These are phyloP conservation scores for Aspergillus uvarum DNA, from an alignment of 2,329 filamentous ascomycete genomes.

Conservation along the genomic window DNA sequence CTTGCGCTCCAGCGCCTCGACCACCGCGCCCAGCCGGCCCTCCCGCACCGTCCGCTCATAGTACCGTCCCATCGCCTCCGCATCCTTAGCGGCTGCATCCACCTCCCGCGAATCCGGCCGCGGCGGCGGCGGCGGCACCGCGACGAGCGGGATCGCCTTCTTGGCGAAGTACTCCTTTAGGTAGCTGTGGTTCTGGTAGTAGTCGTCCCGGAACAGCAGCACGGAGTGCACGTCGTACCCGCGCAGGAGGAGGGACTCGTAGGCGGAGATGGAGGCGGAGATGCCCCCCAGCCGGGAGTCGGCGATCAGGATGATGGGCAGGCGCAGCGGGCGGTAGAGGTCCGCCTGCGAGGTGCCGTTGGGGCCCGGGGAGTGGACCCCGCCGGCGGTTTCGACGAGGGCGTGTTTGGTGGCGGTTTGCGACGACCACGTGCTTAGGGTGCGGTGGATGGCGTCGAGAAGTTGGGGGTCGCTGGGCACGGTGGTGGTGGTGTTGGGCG, in stretches of 20 bases:
- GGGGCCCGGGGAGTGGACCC: slow-evolving; percentile 75
- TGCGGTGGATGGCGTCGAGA: slow-evolving; percentile 49
- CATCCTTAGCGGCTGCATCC: slow-evolving; percentile 48
- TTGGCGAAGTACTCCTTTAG: slow-evolving; percentile 66
- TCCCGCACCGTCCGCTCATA: slow-evolving; percentile 54
- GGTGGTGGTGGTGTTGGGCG: too few species aligned
- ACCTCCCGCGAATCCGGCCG: slow-evolving; percentile 32
- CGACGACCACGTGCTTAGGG: slow-evolving; percentile 35
- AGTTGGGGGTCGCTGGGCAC: slow-evolving; percentile 46
- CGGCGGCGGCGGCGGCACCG: slow-evolving; percentile 60
- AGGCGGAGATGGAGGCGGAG: slow-evolving; percentile 75
- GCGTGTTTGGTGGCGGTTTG: slow-evolving; percentile 54
- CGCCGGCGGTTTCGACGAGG: slow-evolving; percentile 78
- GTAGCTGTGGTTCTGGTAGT: slow-evolving; percentile 69
- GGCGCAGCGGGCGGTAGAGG: slow-evolving; percentile 70
- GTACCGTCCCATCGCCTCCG: slow-evolving; percentile 61
- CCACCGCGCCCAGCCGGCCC: slow-evolving; percentile 44
- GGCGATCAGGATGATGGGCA: slow-evolving; percentile 71
- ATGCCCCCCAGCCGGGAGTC: slow-evolving; percentile 78
- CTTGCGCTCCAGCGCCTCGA: slow-evolving; percentile 53
- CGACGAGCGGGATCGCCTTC: slow-evolving; percentile 57
- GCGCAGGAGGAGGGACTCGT: slow-evolving; percentile 72
- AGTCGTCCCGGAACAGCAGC: slow-evolving; percentile 65
- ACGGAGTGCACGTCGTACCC: slow-evolving; percentile 75
- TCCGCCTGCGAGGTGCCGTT: slow-evolving; percentile 76